Evolutionary conservation across 2,329 filamentous ascomycete species (phyloP), one percentile per base, ranked within the genome.

Genomic region (Ambrosiella cleistominuta): DNA sequence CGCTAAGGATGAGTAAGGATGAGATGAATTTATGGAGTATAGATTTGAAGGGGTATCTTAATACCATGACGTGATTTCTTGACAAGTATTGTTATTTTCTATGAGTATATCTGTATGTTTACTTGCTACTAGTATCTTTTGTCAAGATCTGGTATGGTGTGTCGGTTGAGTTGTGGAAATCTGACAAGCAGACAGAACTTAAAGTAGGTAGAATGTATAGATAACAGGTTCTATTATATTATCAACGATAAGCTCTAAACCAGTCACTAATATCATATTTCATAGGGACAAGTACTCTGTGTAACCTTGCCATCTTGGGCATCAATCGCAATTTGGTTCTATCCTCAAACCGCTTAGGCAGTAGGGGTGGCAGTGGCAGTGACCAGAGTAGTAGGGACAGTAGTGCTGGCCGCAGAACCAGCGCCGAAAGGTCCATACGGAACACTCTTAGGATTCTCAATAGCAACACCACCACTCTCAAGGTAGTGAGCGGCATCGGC

Each of bases 1-100:
- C 66, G 81, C 74, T 66, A 86, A 86, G 79, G 82, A 86, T 70
- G 82, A 86, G 74, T 86, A 82, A 68, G 67, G 11, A 12, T 27
- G 8, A 13, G 19, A 8, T 47, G 19, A 17, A 7, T 47, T 15
- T 47, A n/a, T 13, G n/a, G 8, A 8, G 44, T 13, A 17, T 17
- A 47, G n/a, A 15, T 47, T 13, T 5, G 27, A 27, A 27, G 27
- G 27, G 27, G 27, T 27, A 27, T 5, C 27, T 27, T 27, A 27
- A 27, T 27, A 27, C 27, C 4, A 27, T 27, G 27, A 5, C 3
- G 27, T 27, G 27, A 27, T 13, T 47, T 47, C 44, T 47, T 47
- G 44, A 47, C n/a, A 27, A 27, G 27, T 27, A 27, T 27, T 27
- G 4, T 27, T 27, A 27, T 27, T 27, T 27, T 27, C 3, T 27